These are phyloP conservation scores for Ophiostoma sp. DNA, from an alignment of 2,329 filamentous ascomycete genomes.

Conservation along the genomic window DNA sequence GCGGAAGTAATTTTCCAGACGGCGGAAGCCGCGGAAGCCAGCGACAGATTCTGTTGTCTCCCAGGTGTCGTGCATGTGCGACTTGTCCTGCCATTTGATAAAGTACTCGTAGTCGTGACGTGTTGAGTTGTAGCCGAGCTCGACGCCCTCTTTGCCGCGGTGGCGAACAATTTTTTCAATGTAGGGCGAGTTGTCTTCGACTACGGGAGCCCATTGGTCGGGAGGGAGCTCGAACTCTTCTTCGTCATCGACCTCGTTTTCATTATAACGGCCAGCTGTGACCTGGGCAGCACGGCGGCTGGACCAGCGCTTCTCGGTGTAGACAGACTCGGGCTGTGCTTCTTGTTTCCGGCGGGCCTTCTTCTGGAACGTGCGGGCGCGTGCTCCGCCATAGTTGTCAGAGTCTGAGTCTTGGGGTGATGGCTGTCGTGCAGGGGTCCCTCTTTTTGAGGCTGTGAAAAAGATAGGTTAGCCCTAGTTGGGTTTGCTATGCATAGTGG, in stretches of 20 bases:
- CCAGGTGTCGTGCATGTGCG: conserved; percentile 94
- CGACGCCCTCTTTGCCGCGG: conserved; percentile 64
- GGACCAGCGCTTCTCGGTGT: conserved; percentile 85
- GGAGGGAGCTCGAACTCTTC: conserved; percentile 63
- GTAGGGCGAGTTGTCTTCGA: conserved; percentile 73
- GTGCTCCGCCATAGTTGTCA: conserved; percentile 73
- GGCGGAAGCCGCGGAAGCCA: conserved; percentile 76
- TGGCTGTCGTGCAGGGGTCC: conserved; percentile 51
- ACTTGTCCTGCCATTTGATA: conserved; percentile 96
- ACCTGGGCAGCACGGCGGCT: conserved; percentile 75
- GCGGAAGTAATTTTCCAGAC: conserved; percentile 90
- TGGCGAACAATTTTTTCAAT: conserved; percentile 91
- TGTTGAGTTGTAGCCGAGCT: conserved; percentile 51
- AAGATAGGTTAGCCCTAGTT: conserved; percentile 3
- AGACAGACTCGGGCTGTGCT: conserved; percentile 55
- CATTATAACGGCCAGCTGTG: conserved; percentile 57
- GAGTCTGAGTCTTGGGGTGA: conserved; percentile 61
- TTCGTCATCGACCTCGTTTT: conserved; percentile 60
- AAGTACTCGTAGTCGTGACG: conserved; percentile 80
- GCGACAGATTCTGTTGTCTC: conserved; percentile 71
- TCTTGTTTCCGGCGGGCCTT: conserved; percentile 71
- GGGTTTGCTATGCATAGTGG: neutral
- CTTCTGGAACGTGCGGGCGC: conserved; percentile 63
- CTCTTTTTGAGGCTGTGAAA: conserved; percentile 54
- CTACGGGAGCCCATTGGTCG: conserved; percentile 62